A percentile compares a stretch with the other conserved stretches of the same genome.
Conservation (phyloP, 2,329 filamentous ascomycete species). For the Fusarium poae region DNA sequence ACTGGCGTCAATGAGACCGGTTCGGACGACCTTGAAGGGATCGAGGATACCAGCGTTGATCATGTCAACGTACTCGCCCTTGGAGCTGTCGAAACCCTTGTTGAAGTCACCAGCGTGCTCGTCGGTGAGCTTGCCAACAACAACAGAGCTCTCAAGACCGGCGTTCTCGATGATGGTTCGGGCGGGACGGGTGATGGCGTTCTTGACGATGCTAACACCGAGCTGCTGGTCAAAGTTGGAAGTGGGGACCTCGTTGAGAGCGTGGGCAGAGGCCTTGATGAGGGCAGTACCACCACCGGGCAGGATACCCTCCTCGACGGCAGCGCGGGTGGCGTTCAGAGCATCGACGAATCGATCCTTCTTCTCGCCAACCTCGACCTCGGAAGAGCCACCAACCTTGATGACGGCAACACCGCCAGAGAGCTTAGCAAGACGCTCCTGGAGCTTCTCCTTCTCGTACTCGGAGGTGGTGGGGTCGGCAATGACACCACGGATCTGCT, state of each 20-base stretch:
- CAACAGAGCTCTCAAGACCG: conserved; percentile 92
- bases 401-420: conserved; percentile 99
- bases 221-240: conserved; percentile 99
- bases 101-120: conserved; percentile 95
- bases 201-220: conserved; percentile 97
- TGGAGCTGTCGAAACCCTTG: conserved; percentile 96
- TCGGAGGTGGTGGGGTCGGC: conserved; percentile 93
- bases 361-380: conserved; percentile 99
- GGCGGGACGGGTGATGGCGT: conserved; percentile 94
- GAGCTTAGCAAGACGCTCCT: conserved; percentile 99
- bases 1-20: conserved; percentile 91
- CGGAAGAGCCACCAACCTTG: conserved; percentile 96
- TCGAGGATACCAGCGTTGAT: conserved; percentile 96
- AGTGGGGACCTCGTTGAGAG: conserved; percentile 84
- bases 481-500: conserved; percentile 99
- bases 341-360: conserved; percentile 99
- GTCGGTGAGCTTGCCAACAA: conserved; percentile 97
- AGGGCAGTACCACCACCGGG: conserved; percentile 98
- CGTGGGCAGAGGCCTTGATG: conserved; percentile 95
- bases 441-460: conserved; percentile 99
- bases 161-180: conserved; percentile 98
- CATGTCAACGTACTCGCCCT: conserved; percentile 99
- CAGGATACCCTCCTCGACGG: conserved; percentile 98
- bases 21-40: conserved; percentile 99
- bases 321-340: conserved; percentile 96